Conservation (phyloP, 805 yeast genomes). For the Zygosaccharomyces pseudorouxii region DNA sequence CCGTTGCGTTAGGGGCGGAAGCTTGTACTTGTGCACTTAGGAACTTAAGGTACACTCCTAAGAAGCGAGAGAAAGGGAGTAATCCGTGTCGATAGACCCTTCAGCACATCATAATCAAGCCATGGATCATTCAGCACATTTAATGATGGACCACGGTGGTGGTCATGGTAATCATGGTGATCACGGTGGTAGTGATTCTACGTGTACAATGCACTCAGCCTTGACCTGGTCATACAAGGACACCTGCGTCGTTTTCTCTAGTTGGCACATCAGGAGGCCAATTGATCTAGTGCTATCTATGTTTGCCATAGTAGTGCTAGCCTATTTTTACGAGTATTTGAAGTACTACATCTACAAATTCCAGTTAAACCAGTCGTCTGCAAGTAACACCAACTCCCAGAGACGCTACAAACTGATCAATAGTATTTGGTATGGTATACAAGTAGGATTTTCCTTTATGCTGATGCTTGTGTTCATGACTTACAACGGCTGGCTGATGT, state of each 20-base stretch:
- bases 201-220: conserved; percentile 63
- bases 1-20: too few species aligned
- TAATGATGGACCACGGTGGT: conserved; percentile 18
- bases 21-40: not conserved
- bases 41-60: not conserved
- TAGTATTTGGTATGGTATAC: conserved; percentile 53
- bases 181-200: not conserved
- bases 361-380: conserved; percentile 9
- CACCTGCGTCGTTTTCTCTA: conserved; percentile 64
- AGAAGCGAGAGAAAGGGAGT: too few species aligned
- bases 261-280: conserved; percentile 71
- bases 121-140: not conserved
- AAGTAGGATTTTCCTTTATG: conserved; percentile 65
- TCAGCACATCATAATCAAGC: too few species aligned
- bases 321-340: conserved; percentile 58
- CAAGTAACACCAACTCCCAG: conserved; percentile 1
- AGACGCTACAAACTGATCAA: conserved; percentile 26
- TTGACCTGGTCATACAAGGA: conserved; percentile 76
- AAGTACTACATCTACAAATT: conserved; percentile 14
- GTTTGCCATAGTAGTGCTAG: conserved; percentile 42
- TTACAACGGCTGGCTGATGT: conserved; percentile 80
- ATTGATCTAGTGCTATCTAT: conserved; percentile 51
- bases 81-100: too few species aligned
- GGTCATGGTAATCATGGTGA: conserved; percentile 28
- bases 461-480: conserved; percentile 84